Conservation (phyloP, 441 rosid genomes). For the Erodium trifolium region DNA sequence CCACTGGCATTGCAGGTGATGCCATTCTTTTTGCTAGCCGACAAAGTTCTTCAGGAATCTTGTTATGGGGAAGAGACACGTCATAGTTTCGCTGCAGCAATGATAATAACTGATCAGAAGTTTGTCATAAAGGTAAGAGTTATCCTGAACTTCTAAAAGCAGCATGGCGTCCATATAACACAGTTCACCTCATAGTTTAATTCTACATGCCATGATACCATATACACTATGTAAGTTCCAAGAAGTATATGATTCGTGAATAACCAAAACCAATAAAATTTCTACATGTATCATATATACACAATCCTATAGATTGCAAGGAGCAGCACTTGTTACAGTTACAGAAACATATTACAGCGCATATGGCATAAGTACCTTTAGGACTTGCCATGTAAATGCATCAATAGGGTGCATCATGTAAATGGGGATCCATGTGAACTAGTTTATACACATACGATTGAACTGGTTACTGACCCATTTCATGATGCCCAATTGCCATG, state of each 20-base stretch:
- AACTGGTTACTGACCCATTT: background rate
- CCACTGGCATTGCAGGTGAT: constrained; percentile 59
- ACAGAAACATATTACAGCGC: background rate
- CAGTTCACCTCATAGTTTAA: background rate
- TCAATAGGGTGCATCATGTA: background rate
- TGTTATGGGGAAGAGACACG: constrained; percentile 66
- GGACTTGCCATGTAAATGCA: background rate
- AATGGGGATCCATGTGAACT: background rate
- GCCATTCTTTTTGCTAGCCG: constrained; percentile 65
- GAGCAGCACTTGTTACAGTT: background rate
- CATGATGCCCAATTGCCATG: background rate
- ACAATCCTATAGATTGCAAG: background rate
- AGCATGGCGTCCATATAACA: too few relatives aligned
- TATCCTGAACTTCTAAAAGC: too few relatives aligned
- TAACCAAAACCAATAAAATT: background rate
- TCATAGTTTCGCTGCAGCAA: constrained; percentile 61
- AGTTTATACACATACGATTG: background rate
- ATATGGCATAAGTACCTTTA: background rate
- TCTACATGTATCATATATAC: background rate
- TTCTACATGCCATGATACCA: background rate
- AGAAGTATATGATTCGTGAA: background rate
- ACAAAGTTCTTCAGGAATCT: constrained; percentile 66
- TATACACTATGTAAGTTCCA: background rate
- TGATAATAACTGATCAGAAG: constrained; percentile 14
- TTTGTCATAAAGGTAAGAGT: constrained; percentile 8